Evolutionary conservation across 1,284 basidiomycete genomes (phyloP).

Genomic region (Trichosporon inkin): DNA sequence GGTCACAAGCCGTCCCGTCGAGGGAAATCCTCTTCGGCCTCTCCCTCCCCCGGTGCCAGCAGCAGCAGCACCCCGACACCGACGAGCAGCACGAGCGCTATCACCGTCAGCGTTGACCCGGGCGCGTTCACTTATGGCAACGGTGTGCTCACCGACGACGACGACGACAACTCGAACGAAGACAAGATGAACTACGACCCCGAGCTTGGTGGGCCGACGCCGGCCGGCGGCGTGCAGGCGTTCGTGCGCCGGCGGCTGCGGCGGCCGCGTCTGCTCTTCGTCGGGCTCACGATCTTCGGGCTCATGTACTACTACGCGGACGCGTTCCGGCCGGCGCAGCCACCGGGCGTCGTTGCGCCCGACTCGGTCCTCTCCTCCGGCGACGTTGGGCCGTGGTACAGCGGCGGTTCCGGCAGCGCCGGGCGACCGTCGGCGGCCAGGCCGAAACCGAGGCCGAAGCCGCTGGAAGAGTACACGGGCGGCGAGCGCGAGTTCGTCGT

Average conservation of each 20-base stretch:
- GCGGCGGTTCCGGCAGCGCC: neutral
- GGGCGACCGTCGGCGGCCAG: neutral
- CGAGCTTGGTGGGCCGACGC: neutral
- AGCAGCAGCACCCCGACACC: neutral
- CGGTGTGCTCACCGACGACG: neutral
- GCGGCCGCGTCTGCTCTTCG: constrained; percentile 12
- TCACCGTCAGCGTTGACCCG: neutral
- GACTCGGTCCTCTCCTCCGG: neutral
- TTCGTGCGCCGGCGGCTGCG: constrained; percentile 10
- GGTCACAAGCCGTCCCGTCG: neutral
- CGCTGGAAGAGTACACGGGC: neutral
- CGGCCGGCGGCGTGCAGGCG: neutral
- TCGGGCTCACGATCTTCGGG: neutral
- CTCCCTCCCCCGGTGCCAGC: neutral
- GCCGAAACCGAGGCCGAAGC: constrained; percentile 10
- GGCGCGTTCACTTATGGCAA: neutral
- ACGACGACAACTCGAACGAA: neutral
- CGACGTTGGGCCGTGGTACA: neutral
- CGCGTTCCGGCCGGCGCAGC: neutral
- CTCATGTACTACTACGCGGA: constrained; percentile 13
- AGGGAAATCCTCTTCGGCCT: neutral
- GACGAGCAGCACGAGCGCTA: no score
- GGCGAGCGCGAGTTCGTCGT: constrained; percentile 19
- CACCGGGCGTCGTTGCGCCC: neutral
- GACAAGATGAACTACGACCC: constrained; percentile 6